Conservation (phyloP, 805 yeast species). For the Monosporozyma unispora region DNA sequence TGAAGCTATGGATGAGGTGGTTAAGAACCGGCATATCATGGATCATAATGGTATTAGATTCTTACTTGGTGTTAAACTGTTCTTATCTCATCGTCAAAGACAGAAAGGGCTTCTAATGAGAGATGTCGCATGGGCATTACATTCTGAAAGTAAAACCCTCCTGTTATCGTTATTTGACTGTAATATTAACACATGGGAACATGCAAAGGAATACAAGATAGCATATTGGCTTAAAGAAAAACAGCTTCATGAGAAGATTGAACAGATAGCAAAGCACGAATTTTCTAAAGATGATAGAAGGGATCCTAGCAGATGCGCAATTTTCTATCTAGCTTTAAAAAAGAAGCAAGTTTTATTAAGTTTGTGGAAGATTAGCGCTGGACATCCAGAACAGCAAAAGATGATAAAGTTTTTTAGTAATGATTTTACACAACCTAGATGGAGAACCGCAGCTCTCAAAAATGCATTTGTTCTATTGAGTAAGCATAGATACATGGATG, state of each 20-base stretch:
- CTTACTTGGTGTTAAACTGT: slow-evolving; percentile 60
- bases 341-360: slow-evolving; percentile 72
- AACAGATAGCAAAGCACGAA: slow-evolving; percentile 61
- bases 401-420: slow-evolving; percentile 69
- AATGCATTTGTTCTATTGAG: slow-evolving; percentile 87
- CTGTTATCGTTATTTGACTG: slow-evolving; percentile 38
- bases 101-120: slow-evolving; percentile 59
- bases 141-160: slow-evolving; percentile 67
- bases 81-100: slow-evolving; percentile 41
- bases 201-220: slow-evolving; percentile 51
- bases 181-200: slow-evolving; percentile 47
- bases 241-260: slow-evolving; percentile 46
- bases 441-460: slow-evolving; percentile 84
- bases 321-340: slow-evolving; percentile 67
- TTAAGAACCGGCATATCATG: slow-evolving; percentile 30
- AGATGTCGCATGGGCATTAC: slow-evolving; percentile 82
- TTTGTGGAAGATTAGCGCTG: slow-evolving; percentile 70
- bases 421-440: slow-evolving; percentile 65
- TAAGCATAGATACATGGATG: slow-evolving; percentile 77
- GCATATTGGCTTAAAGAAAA: slow-evolving; percentile 57
- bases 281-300: slow-evolving; percentile 46
- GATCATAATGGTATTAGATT: slow-evolving; percentile 59
- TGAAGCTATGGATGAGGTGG: slow-evolving; percentile 51
- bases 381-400: slow-evolving; percentile 74
- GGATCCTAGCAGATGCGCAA: slow-evolving; percentile 68